phyloP scores from a whole-genome alignment of 2,329 filamentous ascomycete genomes.

The Triangularia verruculosa region DNA sequence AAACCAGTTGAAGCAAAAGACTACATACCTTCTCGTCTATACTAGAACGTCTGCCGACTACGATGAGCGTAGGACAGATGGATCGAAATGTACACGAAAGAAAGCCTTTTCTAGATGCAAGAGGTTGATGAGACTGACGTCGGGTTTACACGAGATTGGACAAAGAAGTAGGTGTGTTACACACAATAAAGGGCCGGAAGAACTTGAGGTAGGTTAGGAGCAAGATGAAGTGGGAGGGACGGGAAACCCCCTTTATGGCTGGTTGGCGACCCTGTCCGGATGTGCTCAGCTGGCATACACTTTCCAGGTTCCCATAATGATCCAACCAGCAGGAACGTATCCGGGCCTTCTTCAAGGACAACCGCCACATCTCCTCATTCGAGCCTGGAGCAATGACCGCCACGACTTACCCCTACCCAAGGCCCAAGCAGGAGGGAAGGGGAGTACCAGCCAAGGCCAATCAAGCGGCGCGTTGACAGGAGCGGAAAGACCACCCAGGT shows the following conservation, averaged over 20 bases:
- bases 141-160: not conserved
- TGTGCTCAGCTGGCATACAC: not conserved
- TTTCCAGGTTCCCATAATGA: too few relatives aligned
- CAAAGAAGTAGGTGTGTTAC: not conserved
- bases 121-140: not conserved
- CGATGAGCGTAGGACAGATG: not conserved
- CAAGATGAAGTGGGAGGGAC: constrained; percentile 17
- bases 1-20: not conserved
- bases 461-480: not conserved
- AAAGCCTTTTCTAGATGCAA: not conserved
- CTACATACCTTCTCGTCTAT: constrained; percentile 6
- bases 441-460: not conserved
- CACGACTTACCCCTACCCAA: not conserved
- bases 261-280: constrained; percentile 7
- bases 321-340: constrained; percentile 9
- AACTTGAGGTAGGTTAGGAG: constrained; percentile 13
- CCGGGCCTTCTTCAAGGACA: not conserved
- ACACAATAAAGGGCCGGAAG: not conserved
- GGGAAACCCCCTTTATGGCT: constrained; percentile 23
- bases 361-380: not conserved
- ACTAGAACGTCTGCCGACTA: not conserved
- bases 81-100: not conserved
- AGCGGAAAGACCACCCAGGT: constrained; percentile 10
- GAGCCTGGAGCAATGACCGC: not conserved
- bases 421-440: not conserved